These are phyloP conservation scores for Entomortierella beljakovae DNA, from an alignment of 192 early-diverging fungal species.

Conservation along the genomic window DNA sequence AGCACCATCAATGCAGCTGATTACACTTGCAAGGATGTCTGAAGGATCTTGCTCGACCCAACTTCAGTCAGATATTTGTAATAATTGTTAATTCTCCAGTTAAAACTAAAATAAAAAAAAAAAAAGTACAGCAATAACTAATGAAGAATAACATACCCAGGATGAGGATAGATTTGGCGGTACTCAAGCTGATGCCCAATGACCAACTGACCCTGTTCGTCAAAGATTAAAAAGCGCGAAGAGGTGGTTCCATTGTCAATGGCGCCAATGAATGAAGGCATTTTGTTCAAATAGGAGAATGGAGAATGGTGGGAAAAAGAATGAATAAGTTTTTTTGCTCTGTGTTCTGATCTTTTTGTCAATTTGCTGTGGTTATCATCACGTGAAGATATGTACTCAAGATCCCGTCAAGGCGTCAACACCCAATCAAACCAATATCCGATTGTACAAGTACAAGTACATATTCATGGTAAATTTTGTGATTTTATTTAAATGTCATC, in stretches of 20 bases:
- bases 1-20: constrained; percentile 75
- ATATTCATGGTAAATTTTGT: background rate
- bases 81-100: background rate
- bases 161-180: constrained; percentile 79
- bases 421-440: constrained; percentile 5
- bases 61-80: constrained; percentile 26
- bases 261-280: constrained; percentile 75
- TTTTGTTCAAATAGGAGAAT: background rate
- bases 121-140: constrained; percentile 5
- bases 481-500: background rate
- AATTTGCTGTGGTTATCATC: background rate
- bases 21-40: constrained; percentile 76
- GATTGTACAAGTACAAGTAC: background rate
- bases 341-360: background rate
- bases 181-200: constrained; percentile 85
- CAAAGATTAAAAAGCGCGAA: constrained; percentile 93
- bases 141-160: constrained; percentile 58
- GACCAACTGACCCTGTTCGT: constrained; percentile 77
- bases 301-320: background rate
- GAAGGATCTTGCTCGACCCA: constrained; percentile 93
- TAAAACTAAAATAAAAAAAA: background rate
- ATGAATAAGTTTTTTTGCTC: background rate
- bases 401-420: too few species aligned
- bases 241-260: constrained; percentile 97
- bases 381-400: too few species aligned